phyloP scores from a whole-genome alignment of 768 basidiomycete genomes.

The Xerocomellus chrysenteron region DNA sequence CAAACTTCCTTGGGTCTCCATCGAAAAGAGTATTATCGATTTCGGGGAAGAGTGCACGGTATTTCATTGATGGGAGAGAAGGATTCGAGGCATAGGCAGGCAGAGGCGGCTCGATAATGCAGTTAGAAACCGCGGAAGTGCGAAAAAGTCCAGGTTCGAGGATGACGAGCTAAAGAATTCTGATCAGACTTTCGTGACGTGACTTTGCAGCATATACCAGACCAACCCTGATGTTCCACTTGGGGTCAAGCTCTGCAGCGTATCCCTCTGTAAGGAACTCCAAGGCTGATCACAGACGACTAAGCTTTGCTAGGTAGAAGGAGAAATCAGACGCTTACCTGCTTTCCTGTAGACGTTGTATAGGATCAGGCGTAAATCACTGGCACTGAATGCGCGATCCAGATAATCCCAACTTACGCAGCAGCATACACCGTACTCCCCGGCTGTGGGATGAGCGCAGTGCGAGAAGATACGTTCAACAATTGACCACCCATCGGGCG shows the following conservation, averaged over 20 bases:
- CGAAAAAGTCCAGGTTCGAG: conserved; percentile 27
- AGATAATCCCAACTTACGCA: conserved; percentile 20
- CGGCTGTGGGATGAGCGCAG: conserved; percentile 23
- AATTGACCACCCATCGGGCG: conserved; percentile 34
- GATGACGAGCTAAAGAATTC: conserved; percentile 15
- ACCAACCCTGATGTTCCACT: conserved; percentile 37
- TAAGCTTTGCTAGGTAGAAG: background rate
- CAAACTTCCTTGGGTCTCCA: conserved; percentile 27
- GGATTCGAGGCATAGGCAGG: conserved; percentile 24
- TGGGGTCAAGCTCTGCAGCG: conserved; percentile 33
- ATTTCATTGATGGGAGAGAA: conserved; percentile 26
- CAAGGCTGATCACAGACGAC: conserved; percentile 24
- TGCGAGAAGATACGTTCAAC: conserved; percentile 34
- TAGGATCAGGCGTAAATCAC: background rate
- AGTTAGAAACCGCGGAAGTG: conserved; percentile 15
- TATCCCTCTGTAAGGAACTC: conserved; percentile 34
- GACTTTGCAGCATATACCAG: background rate
- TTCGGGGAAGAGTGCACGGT: conserved; percentile 17
- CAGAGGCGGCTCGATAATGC: conserved; percentile 10
- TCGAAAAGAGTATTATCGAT: conserved; percentile 21
- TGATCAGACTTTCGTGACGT: background rate
- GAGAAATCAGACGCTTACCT: conserved; percentile 5
- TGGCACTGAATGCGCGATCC: background rate
- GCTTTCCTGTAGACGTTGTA: conserved; percentile 13
- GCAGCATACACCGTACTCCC: conserved; percentile 26